These are phyloP conservation scores for Phytophthora pisi DNA, from an alignment of 352 stramenopile species.

Conservation along the genomic window DNA sequence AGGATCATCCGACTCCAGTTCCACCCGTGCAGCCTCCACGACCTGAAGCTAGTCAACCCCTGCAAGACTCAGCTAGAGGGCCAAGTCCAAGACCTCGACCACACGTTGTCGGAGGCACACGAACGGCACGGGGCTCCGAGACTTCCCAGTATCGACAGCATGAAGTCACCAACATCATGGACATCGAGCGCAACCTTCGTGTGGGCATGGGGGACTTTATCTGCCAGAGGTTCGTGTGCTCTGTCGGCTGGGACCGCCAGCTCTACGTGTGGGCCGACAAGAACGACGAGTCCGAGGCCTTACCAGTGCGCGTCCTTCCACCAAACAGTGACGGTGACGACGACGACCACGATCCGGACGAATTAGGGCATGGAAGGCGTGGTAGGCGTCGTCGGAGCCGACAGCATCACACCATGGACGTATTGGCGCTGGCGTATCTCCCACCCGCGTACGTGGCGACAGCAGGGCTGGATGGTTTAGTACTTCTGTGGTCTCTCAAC, in stretches of 20 bases:
- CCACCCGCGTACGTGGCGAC: conserved; percentile 75
- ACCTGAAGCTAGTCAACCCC: conserved; percentile 1
- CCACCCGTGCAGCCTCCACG: not conserved
- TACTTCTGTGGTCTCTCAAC: conserved; percentile 82
- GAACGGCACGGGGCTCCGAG: conserved; percentile 17
- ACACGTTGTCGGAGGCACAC: conserved; percentile 1
- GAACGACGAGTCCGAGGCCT: conserved; percentile 72
- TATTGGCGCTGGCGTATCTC: conserved; percentile 72
- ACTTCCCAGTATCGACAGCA: conserved; percentile 68
- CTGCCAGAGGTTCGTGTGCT: conserved; percentile 83
- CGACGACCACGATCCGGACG: conserved; percentile 25
- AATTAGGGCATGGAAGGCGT: conserved; percentile 22
- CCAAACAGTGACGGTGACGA: conserved; percentile 34
- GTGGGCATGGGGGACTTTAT: conserved; percentile 86
- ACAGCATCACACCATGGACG: conserved; percentile 65
- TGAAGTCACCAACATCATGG: conserved; percentile 83
- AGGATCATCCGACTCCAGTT: conserved; percentile 28
- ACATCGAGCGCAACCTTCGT: conserved; percentile 78
- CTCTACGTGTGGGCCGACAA: conserved; percentile 88
- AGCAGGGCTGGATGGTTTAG: conserved; percentile 68
- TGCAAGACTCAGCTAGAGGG: conserved; percentile 12
- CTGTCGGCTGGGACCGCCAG: conserved; percentile 81
- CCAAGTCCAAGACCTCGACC: conserved; percentile 16
- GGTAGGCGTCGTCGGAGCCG: conserved; percentile 34
- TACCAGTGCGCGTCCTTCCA: conserved; percentile 64